Evolutionary conservation across 139 green algal genomes (phyloP).

Genomic region (Monoraphidium neglectum): DNA sequence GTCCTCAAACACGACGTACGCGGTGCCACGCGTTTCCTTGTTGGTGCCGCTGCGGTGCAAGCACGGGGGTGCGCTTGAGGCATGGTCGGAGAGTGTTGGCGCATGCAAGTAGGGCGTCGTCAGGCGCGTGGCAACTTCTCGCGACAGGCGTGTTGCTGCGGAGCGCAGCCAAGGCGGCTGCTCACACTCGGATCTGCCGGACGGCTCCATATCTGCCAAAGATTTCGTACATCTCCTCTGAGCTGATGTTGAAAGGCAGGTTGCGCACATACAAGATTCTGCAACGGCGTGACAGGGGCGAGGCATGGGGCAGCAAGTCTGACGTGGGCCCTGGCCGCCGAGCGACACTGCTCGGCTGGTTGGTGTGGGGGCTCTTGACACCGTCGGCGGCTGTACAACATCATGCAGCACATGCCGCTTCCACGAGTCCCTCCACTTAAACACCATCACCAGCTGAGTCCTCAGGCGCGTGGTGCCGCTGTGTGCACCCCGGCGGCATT

Average conservation of each 20-base stretch:
- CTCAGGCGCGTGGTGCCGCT: background rate
- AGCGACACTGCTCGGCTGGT: no score
- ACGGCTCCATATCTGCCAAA: slow-evolving; percentile 98
- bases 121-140: no score
- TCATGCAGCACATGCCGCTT: background rate
- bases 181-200: slow-evolving; percentile 90
- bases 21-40: slow-evolving; percentile 96
- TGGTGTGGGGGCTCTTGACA: no score
- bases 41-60: slow-evolving; percentile 58
- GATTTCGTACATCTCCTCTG: slow-evolving; percentile 96
- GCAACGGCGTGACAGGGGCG: background rate
- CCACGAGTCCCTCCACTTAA: background rate
- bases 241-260: slow-evolving; percentile 96
- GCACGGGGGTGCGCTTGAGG: no score
- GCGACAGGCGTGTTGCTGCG: no score
- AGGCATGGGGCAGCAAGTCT: background rate
- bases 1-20: slow-evolving; percentile 99
- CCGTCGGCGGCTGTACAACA: background rate
- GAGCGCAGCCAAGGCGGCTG: background rate
- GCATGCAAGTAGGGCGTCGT: no score
- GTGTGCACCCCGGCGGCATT: background rate
- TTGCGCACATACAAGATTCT: slow-evolving; percentile 89
- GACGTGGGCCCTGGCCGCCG: no score
- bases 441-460: slow-evolving; percentile 19
- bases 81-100: no score